These are phyloP conservation scores for Amylostereum chailletii DNA, from an alignment of 1,284 basidiomycete genomes.

Conservation along the genomic window DNA sequence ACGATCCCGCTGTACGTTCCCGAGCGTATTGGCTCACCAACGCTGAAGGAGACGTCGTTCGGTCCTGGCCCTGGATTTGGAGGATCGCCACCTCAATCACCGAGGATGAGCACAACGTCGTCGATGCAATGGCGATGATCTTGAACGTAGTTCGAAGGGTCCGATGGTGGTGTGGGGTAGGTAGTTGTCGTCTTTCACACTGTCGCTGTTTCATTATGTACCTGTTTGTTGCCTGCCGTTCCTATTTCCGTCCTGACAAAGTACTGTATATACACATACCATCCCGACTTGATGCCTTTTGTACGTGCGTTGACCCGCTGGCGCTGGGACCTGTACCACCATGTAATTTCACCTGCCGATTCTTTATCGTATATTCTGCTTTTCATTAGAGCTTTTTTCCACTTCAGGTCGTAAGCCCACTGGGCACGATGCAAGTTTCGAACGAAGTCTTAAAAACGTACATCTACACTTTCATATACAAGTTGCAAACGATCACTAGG, in stretches of 20 bases:
- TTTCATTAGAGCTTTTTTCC: too few species aligned
- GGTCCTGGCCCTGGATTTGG: constrained; percentile 29
- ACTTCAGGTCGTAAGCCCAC: too few species aligned
- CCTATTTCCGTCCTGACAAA: neutral
- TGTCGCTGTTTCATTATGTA: neutral
- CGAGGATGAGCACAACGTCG: constrained; percentile 27
- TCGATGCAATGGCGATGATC: constrained; percentile 7
- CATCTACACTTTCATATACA: too few species aligned
- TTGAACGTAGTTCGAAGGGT: neutral
- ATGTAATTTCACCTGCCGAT: too few species aligned
- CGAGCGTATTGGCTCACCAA: constrained; percentile 54
- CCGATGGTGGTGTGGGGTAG: neutral
- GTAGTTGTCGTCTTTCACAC: neutral
- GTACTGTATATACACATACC: neutral
- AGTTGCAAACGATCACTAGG: too few species aligned
- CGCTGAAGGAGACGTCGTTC: constrained; percentile 43
- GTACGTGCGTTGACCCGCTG: too few species aligned
- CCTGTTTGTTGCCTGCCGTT: neutral
- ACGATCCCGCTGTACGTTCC: constrained; percentile 65
- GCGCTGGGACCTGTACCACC: too few species aligned
- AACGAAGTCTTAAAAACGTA: too few species aligned
- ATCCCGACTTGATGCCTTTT: too few species aligned
- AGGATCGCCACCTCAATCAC: constrained; percentile 45
- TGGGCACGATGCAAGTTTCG: too few species aligned
- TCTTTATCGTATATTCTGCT: too few species aligned